A percentile compares a stretch with the other conserved stretches of the same genome.
These are phyloP conservation scores for Anethum foeniculum DNA, from an alignment of 140 eudicot genomes.

Conservation along the genomic window DNA sequence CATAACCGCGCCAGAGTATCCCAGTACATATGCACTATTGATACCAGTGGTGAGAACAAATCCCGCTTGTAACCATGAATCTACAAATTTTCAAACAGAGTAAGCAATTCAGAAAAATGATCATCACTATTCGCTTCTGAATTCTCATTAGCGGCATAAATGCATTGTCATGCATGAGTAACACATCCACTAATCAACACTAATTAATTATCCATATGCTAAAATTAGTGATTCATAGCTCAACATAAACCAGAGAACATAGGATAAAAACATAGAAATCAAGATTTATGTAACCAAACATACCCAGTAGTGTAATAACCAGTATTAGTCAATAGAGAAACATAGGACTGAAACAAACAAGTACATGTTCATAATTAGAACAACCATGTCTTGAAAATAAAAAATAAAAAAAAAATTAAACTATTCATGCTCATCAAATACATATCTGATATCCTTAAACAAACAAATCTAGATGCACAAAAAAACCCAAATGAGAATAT, in stretches of 20 bases:
- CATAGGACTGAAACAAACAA: not conserved
- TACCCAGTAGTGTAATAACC: not conserved
- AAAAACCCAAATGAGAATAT: too few relatives aligned
- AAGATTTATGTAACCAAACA: not conserved
- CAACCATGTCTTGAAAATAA: not conserved
- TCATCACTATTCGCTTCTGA: too few relatives aligned
- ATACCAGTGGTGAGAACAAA: conserved; percentile 87
- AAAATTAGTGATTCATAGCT: not conserved
- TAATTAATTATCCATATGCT: not conserved
- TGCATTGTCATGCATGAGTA: not conserved
- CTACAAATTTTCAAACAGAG: conserved; percentile 33
- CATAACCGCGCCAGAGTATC: conserved; percentile 80
- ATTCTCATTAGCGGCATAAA: not conserved
- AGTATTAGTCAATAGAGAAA: not conserved
- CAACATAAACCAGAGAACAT: not conserved
- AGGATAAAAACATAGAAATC: not conserved
- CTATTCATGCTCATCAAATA: too few relatives aligned
- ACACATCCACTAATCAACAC: not conserved
- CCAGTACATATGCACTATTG: conserved; percentile 87
- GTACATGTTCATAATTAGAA: not conserved
- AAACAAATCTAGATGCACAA: not conserved
- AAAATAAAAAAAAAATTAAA: too few relatives aligned
- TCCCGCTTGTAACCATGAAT: conserved; percentile 95
- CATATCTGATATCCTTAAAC: not conserved
- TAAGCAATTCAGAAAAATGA: not conserved